Conservation (phyloP, 306 rosid species). For the Hippophae tibetana region DNA sequence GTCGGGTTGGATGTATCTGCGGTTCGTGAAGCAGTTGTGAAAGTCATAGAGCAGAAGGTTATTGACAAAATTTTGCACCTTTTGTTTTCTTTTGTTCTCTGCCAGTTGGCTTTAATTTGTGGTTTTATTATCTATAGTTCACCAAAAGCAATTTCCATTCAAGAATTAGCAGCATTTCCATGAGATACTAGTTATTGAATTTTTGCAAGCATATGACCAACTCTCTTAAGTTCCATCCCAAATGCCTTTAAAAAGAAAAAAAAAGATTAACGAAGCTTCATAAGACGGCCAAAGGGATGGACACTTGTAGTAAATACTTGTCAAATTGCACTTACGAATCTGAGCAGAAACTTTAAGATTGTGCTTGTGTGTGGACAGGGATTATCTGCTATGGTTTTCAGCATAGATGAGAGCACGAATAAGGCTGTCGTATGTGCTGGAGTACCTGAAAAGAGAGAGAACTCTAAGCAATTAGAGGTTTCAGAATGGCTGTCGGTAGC, state of each 20-base stretch:
- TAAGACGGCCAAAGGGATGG: no score
- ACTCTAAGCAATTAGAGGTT: slow-evolving; percentile 56
- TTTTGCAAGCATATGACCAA: no score
- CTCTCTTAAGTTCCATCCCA: no score
- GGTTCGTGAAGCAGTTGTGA: slow-evolving; percentile 93
- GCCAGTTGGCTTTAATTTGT: not conserved
- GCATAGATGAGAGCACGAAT: slow-evolving; percentile 70
- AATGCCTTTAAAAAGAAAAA: no score
- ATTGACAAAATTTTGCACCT: slow-evolving; percentile 6
- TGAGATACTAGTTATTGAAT: no score
- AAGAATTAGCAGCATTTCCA: no score
- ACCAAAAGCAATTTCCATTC: not conserved
- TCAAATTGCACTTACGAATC: not conserved
- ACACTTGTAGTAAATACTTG: not conserved
- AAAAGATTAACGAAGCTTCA: no score
- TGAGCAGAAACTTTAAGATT: slow-evolving; percentile 16
- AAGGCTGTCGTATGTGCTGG: slow-evolving; percentile 96
- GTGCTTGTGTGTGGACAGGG: slow-evolving; percentile 49
- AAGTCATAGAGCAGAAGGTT: slow-evolving; percentile 73
- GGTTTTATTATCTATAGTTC: not conserved
- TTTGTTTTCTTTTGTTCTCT: slow-evolving; percentile 2
- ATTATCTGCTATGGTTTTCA: slow-evolving; percentile 78
- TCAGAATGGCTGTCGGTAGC: slow-evolving; percentile 81
- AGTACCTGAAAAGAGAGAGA: slow-evolving; percentile 59
- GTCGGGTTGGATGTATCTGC: slow-evolving; percentile 90